phyloP scores from a whole-genome alignment of 306 rosid genomes.

The Malus asiatica region DNA sequence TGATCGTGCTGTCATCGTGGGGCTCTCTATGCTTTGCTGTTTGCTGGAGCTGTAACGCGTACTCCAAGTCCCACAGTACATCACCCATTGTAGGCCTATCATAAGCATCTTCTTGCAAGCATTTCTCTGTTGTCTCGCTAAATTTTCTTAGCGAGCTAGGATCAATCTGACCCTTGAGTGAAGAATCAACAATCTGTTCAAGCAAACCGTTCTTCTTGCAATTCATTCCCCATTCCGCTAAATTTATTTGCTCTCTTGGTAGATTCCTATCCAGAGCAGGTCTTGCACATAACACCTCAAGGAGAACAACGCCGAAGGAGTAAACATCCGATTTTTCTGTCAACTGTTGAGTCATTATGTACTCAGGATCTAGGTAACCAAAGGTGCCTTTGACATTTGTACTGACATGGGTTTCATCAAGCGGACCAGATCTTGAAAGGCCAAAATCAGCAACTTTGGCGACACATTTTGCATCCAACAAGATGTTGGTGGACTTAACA shows the following conservation, averaged over 20 bases:
- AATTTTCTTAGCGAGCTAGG: constrained; percentile 44
- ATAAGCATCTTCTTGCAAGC: constrained; percentile 33
- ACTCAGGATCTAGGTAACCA: constrained; percentile 53
- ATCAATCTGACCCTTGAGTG: constrained; percentile 28
- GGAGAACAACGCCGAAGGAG: constrained; percentile 48
- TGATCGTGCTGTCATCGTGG: constrained; percentile 33
- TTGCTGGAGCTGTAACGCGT: constrained; percentile 48
- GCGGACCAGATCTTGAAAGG: constrained; percentile 35
- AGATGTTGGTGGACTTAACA: constrained; percentile 48
- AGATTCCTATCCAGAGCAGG: constrained; percentile 31
- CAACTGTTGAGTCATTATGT: constrained; percentile 33
- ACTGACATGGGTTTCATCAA: constrained; percentile 42
- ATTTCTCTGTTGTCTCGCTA: constrained; percentile 32
- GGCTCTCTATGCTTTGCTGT: constrained; percentile 23
- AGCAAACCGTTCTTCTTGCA: constrained; percentile 39
- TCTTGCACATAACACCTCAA: constrained; percentile 47
- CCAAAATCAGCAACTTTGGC: constrained; percentile 58
- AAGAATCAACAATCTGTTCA: constrained; percentile 39
- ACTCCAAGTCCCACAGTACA: constrained; percentile 55
- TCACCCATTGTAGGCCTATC: constrained; percentile 46
- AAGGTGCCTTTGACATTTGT: constrained; percentile 45
- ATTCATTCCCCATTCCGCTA: constrained; percentile 47
- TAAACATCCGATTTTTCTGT: constrained; percentile 50
- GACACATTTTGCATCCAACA: constrained; percentile 32
- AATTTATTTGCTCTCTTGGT: constrained; percentile 38